A percentile compares a stretch with the other conserved stretches of the same genome.
phyloP scores from a whole-genome alignment of 2,329 filamentous ascomycete species.

The Fusarium sp. region DNA sequence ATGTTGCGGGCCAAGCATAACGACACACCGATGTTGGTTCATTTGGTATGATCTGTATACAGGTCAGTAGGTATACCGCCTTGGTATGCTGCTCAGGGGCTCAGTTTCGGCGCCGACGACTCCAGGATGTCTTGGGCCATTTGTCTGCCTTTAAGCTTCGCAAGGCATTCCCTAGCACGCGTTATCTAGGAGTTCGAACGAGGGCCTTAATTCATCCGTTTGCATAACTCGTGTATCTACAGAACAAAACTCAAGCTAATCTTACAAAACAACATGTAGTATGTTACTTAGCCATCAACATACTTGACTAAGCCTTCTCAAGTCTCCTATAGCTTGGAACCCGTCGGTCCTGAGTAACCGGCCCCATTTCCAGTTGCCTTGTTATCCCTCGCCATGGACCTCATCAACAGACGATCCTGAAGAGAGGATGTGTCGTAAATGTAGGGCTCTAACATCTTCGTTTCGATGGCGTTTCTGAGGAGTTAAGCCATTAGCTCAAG shows the following conservation, averaged over 20 bases:
- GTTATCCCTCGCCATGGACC: neutral
- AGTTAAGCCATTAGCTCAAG: neutral
- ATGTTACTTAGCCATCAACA: neutral
- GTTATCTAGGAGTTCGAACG: neutral
- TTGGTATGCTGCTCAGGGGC: neutral
- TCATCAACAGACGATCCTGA: conserved; percentile 6
- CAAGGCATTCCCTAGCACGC: neutral
- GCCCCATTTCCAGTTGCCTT: neutral
- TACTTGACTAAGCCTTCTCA: neutral
- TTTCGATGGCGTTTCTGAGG: neutral
- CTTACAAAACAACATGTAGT: neutral
- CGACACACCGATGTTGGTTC: neutral
- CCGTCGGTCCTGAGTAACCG: neutral
- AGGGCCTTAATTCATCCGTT: neutral
- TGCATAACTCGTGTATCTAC: neutral
- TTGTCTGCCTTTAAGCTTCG: neutral
- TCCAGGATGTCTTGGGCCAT: neutral
- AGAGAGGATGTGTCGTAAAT: conserved; percentile 12
- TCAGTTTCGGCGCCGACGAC: neutral
- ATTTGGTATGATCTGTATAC: neutral
- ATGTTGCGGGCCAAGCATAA: neutral
- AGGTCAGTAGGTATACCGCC: neutral
- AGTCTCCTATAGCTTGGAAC: conserved; percentile 1
- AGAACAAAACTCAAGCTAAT: neutral
- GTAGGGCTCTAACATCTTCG: neutral